Conservation (phyloP, 495 filamentous ascomycete species). For the Neurospora cerealis region DNA sequence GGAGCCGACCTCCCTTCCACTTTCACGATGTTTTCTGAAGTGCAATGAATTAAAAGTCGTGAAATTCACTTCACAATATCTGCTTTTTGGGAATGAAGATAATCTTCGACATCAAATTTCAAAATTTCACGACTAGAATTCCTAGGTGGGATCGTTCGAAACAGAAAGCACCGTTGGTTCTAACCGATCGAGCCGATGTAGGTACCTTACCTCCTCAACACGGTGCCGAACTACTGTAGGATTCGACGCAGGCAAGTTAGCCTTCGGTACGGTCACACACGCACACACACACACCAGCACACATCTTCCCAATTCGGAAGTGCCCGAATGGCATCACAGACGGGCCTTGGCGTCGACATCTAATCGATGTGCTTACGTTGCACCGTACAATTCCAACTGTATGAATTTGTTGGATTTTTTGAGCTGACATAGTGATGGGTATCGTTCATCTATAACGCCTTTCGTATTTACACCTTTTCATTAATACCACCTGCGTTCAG, state of each 20-base stretch:
- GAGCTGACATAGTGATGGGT: not conserved
- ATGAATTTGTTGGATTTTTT: not conserved
- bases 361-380: not conserved
- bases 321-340: not conserved
- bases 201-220: not conserved
- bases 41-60: not conserved
- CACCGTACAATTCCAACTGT: not conserved
- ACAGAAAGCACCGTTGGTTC: not conserved
- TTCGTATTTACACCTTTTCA: not conserved
- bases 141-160: not conserved
- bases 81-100: not conserved
- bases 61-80: not conserved
- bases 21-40: not conserved
- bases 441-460: not conserved
- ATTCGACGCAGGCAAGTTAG: not conserved
- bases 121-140: too few relatives aligned
- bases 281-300: too few relatives aligned
- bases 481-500: not conserved
- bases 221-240: not conserved
- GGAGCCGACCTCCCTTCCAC: not conserved
- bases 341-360: not conserved
- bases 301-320: not conserved
- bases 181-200: not conserved
- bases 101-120: not conserved
- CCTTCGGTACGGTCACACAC: not conserved